phyloP scores from a whole-genome alignment of 1,284 basidiomycete species.

The Rhodotorula glutinis region DNA sequence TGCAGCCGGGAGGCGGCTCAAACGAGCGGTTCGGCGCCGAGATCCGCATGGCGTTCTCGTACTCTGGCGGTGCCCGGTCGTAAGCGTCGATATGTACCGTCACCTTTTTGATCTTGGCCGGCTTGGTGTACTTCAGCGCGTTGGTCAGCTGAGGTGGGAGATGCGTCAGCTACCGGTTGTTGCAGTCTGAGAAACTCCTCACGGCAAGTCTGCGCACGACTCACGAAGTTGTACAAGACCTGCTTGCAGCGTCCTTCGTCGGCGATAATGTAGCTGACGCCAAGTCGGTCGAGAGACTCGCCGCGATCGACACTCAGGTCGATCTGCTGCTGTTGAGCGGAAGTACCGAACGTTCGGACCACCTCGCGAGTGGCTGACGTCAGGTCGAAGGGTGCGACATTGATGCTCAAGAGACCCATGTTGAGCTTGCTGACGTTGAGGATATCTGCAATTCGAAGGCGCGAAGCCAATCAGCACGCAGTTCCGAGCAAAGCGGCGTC shows the following conservation, averaged over 20 bases:
- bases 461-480: not conserved
- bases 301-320: slow-evolving; percentile 20
- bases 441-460: slow-evolving; percentile 24
- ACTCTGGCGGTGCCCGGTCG: slow-evolving; percentile 10
- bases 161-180: not conserved
- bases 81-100: slow-evolving; percentile 25
- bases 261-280: slow-evolving; percentile 25
- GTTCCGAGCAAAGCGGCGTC: too few species aligned
- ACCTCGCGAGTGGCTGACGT: slow-evolving; percentile 27
- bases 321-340: slow-evolving; percentile 34
- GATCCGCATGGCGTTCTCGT: slow-evolving; percentile 7
- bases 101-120: slow-evolving; percentile 14
- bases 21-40: slow-evolving; percentile 3
- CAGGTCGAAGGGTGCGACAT: slow-evolving; percentile 34
- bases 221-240: slow-evolving; percentile 33
- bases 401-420: slow-evolving; percentile 37
- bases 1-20: slow-evolving; percentile 9
- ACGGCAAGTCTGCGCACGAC: not conserved
- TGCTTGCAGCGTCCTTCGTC: slow-evolving; percentile 40
- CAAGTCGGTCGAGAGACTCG: slow-evolving; percentile 22
- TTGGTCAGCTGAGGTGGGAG: slow-evolving; percentile 26
- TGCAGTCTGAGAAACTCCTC: too few species aligned
- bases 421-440: slow-evolving; percentile 41
- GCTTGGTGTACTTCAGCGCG: slow-evolving; percentile 26
- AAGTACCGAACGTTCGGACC: slow-evolving; percentile 15